These are phyloP conservation scores for Fusarium chuoi DNA, from an alignment of 2,329 filamentous ascomycete species.

Conservation along the genomic window DNA sequence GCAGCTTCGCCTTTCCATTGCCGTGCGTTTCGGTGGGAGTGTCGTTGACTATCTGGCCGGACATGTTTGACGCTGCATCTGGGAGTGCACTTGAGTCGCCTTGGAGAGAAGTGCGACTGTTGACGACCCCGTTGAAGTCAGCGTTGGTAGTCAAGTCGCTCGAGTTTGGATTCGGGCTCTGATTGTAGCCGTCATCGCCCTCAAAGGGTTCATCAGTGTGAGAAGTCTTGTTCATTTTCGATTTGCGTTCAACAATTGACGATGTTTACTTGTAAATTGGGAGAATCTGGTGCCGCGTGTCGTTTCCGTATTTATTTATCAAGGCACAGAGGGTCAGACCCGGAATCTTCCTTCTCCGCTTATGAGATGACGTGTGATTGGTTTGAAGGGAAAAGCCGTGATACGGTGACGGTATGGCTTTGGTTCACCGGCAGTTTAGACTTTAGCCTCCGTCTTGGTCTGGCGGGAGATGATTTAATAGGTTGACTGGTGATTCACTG, in stretches of 20 bases:
- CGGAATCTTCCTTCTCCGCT: neutral
- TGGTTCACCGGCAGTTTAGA: neutral
- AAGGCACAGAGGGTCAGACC: neutral
- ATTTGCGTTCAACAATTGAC: neutral
- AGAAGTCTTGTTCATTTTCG: neutral
- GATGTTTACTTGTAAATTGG: neutral
- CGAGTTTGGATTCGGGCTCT: neutral
- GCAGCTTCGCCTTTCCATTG: neutral
- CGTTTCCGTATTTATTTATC: neutral
- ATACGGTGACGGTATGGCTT: neutral
- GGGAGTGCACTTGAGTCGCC: neutral
- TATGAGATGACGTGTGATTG: neutral
- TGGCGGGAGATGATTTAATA: neutral
- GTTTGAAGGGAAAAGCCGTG: neutral
- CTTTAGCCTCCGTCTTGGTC: neutral
- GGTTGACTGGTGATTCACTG: neutral
- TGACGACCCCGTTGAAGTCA: neutral
- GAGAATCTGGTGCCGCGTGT: neutral
- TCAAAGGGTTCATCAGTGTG: neutral
- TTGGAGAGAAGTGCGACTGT: neutral
- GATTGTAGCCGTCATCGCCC: neutral
- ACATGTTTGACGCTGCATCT: neutral
- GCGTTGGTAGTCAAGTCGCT: neutral
- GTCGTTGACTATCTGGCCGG: neutral
- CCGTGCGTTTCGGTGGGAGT: rapidly evolving